phyloP scores from a whole-genome alignment of 768 basidiomycete species.

The Candolleomyces eurysporus region DNA sequence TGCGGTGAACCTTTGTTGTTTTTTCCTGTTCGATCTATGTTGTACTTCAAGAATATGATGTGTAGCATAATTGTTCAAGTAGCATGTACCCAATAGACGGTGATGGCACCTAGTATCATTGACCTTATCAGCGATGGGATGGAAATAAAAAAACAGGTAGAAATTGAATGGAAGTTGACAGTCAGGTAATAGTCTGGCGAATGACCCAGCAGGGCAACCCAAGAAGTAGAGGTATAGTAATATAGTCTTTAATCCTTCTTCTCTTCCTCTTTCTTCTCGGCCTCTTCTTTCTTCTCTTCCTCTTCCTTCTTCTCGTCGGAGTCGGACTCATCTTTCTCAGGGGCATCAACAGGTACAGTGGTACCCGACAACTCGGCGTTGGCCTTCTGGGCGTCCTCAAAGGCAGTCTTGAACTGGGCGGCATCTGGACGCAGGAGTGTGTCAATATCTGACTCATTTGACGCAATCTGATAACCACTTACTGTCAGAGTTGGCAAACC shows the following conservation, averaged over 20 bases:
- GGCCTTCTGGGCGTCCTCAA: slow-evolving; percentile 78
- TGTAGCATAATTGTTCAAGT: neutral
- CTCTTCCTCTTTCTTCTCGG: slow-evolving; percentile 28
- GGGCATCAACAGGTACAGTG: slow-evolving; percentile 19
- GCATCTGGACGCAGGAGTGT: slow-evolving; percentile 57
- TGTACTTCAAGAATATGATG: neutral
- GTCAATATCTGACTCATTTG: neutral
- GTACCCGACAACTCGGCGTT: slow-evolving; percentile 47
- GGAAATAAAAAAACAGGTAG: neutral
- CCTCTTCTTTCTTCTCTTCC: slow-evolving; percentile 29
- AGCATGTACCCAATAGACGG: neutral
- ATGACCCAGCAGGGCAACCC: neutral
- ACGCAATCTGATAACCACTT: slow-evolving; percentile 28
- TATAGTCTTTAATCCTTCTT: slow-evolving; percentile 12
- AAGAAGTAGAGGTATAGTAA: neutral
- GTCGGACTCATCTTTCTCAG: slow-evolving; percentile 28
- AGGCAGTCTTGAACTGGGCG: slow-evolving; percentile 81
- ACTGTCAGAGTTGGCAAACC: slow-evolving; percentile 97
- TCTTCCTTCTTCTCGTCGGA: slow-evolving; percentile 27
- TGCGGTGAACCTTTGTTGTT: neutral
- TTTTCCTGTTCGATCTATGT: neutral
- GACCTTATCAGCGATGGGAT: neutral
- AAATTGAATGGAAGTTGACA: neutral
- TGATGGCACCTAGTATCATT: too few relatives aligned
- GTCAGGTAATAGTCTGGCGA: neutral